phyloP scores from a whole-genome alignment of 1,139 yeast genomes.

The Kodamaea arcana region DNA sequence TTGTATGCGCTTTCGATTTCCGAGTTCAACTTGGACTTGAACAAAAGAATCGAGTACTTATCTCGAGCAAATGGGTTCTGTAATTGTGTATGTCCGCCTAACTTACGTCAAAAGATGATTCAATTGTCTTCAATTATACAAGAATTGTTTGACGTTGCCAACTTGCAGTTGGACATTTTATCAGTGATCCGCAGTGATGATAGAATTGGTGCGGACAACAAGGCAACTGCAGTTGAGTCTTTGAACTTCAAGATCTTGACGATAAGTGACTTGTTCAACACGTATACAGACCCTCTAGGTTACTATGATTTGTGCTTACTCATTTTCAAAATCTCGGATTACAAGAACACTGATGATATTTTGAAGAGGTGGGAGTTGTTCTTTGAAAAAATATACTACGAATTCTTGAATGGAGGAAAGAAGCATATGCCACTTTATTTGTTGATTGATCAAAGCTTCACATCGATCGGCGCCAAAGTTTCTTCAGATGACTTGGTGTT shows the following conservation, averaged over 20 bases:
- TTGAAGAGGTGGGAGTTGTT: slow-evolving; percentile 67
- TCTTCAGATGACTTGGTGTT: slow-evolving; percentile 65
- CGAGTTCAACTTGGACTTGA: slow-evolving; percentile 63
- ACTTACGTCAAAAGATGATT: slow-evolving; percentile 69
- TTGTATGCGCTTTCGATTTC: slow-evolving; percentile 71
- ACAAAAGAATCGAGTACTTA: slow-evolving; percentile 78
- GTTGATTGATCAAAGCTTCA: slow-evolving; percentile 34
- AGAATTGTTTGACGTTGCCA: slow-evolving; percentile 83
- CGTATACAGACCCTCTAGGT: slow-evolving; percentile 82
- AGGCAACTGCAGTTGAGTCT: slow-evolving; percentile 45
- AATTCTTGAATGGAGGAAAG: slow-evolving; percentile 23
- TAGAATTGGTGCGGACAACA: slow-evolving; percentile 47
- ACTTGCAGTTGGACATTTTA: slow-evolving; percentile 79
- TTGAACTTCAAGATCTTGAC: slow-evolving; percentile 64
- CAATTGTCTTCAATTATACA: slow-evolving; percentile 66
- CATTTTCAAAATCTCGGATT: slow-evolving; percentile 80
- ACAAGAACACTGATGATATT: slow-evolving; percentile 69
- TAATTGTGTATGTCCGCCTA: slow-evolving; percentile 78
- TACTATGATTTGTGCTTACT: slow-evolving; percentile 78
- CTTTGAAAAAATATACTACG: slow-evolving; percentile 45
- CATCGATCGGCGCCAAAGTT: slow-evolving; percentile 41
- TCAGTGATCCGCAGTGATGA: slow-evolving; percentile 55
- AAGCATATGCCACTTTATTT: slow-evolving; percentile 37
- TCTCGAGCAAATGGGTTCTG: slow-evolving; percentile 94
- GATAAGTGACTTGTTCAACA: slow-evolving; percentile 78